phyloP scores from a whole-genome alignment of 306 rosid species.

The Leucaena leucocephala region DNA sequence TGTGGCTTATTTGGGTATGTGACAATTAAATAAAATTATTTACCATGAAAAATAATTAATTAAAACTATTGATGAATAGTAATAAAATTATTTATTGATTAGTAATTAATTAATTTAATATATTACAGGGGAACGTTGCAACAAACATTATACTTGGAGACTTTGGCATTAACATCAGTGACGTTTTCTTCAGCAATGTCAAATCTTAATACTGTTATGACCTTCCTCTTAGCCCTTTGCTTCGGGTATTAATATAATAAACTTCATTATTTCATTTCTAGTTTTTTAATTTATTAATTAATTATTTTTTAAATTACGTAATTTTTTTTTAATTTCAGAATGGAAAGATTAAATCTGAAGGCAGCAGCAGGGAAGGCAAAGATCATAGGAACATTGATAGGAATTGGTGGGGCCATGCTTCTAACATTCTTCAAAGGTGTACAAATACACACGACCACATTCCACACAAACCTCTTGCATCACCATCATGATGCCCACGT shows the following conservation, averaged over 20 bases:
- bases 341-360: slow-evolving; percentile 48
- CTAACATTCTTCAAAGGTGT: slow-evolving; percentile 56
- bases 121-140: slow-evolving; percentile 57
- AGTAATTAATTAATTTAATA: too few relatives aligned
- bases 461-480: slow-evolving; percentile 38
- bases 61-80: too few relatives aligned
- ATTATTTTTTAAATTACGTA: too few relatives aligned
- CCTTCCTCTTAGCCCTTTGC: slow-evolving; percentile 61
- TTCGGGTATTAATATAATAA: slow-evolving; percentile 54
- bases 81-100: too few relatives aligned
- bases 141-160: slow-evolving; percentile 60
- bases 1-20: slow-evolving; percentile 73
- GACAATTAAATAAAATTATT: not conserved
- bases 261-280: not conserved
- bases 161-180: slow-evolving; percentile 62
- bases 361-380: slow-evolving; percentile 51
- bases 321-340: too few relatives aligned
- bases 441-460: slow-evolving; percentile 31
- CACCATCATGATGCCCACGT: not conserved
- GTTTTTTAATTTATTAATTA: too few relatives aligned
- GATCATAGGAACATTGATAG: slow-evolving; percentile 45
- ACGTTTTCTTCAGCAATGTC: slow-evolving; percentile 66
- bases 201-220: slow-evolving; percentile 67
- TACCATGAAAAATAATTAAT: not conserved
- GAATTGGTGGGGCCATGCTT: slow-evolving; percentile 61